Percentiles rank a stretch among this genome's conserved stretches.
Evolutionary conservation across 148 eudicot species (phyloP).

Genomic region (Talinum fruticosum): DNA sequence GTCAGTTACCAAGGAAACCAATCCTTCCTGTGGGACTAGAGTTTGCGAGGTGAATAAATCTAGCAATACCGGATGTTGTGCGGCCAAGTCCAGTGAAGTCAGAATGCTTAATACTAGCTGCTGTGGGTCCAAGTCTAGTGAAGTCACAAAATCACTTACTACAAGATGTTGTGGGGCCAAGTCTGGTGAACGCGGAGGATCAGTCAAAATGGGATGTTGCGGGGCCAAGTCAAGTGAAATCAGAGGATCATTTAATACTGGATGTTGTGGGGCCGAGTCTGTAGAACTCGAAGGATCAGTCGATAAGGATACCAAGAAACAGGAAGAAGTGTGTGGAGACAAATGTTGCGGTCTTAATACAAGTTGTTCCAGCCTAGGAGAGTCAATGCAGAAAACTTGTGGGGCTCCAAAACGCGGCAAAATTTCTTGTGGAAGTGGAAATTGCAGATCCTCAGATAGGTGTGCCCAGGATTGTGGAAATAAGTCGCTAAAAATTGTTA

Average conservation of each 20-base stretch:
- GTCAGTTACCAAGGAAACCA: not conserved
- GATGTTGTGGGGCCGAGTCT: constrained; percentile 1
- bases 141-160: too few species aligned
- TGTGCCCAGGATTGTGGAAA: constrained; percentile 3
- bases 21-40: not conserved
- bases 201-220: not conserved
- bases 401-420: constrained; percentile 8
- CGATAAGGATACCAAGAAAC: not conserved
- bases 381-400: not conserved
- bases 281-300: not conserved
- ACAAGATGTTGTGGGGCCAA: constrained; percentile 17
- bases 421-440: not conserved
- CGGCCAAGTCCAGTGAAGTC: too few species aligned
- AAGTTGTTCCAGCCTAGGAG: not conserved
- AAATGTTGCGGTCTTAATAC: not conserved
- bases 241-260: not conserved
- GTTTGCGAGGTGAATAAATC: not conserved
- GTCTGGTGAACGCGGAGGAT: constrained; percentile 11
- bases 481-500: not conserved
- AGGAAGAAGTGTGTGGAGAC: not conserved
- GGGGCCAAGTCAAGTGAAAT: not conserved
- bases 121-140: too few species aligned
- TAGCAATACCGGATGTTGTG: not conserved
- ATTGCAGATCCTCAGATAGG: not conserved
- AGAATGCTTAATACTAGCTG: too few species aligned